phyloP scores from a whole-genome alignment of 768 basidiomycete genomes.

The Tylopilus plumbeoviolaceoides region DNA sequence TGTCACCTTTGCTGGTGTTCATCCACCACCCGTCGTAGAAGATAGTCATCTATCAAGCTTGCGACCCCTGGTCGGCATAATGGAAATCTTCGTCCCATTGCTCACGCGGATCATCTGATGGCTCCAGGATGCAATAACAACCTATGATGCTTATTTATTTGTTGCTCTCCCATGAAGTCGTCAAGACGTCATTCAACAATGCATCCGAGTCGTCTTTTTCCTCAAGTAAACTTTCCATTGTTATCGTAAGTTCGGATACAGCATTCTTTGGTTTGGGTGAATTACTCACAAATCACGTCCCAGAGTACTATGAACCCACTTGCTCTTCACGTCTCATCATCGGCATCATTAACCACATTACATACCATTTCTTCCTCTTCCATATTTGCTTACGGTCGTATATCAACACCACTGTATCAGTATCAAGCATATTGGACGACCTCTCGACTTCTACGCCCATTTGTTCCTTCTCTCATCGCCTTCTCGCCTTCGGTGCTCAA shows the following conservation, averaged over 20 bases:
- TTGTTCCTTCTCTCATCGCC: constrained; percentile 46
- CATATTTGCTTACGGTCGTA: constrained; percentile 43
- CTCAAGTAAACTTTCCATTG: constrained; percentile 46
- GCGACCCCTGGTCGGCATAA: no score
- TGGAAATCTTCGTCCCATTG: not conserved
- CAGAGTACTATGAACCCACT: no score
- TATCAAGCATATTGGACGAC: constrained; percentile 29
- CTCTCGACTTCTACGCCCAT: constrained; percentile 38
- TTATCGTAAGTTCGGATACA: constrained; percentile 45
- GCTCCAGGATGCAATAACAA: constrained; percentile 23
- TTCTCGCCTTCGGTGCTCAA: constrained; percentile 56
- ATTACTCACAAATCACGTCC: no score
- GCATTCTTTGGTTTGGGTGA: no score
- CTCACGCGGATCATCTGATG: constrained; percentile 10
- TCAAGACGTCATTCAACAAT: constrained; percentile 44
- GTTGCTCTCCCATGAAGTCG: constrained; percentile 43
- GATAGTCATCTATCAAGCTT: no score
- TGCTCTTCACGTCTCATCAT: no score
- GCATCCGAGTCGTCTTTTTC: constrained; percentile 42
- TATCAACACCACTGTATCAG: constrained; percentile 36
- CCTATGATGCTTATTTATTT: constrained; percentile 41
- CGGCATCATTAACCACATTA: no score
- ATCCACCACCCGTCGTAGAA: no score
- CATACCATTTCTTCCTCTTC: constrained; percentile 44
- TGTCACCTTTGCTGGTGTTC: no score